Percentiles rank a stretch among this genome's conserved stretches.
These are phyloP conservation scores for Ceratocystis cacaofunesta DNA, from an alignment of 2,329 filamentous ascomycete genomes.

Conservation along the genomic window DNA sequence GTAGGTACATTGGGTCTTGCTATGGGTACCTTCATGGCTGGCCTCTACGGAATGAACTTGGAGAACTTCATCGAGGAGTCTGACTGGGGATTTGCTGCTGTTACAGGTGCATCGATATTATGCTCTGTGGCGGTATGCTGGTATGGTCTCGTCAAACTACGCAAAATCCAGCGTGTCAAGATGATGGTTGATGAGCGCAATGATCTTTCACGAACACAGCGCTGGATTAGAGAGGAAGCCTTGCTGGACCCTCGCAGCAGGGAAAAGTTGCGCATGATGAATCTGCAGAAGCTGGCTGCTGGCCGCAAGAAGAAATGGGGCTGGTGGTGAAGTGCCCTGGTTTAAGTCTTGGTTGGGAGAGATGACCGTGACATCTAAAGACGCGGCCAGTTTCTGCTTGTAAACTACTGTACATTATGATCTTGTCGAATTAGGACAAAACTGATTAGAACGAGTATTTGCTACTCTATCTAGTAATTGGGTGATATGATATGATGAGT, in stretches of 20 bases:
- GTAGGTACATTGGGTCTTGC: constrained; percentile 90
- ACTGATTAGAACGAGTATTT: background rate
- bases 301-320: constrained; percentile 25
- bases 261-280: constrained; percentile 38
- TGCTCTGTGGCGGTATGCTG: constrained; percentile 65
- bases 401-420: constrained; percentile 15
- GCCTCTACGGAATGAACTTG: constrained; percentile 99
- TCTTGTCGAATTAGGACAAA: background rate
- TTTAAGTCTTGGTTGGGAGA: background rate
- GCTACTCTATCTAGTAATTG: background rate
- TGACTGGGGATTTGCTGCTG: constrained; percentile 64
- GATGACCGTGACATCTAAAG: background rate
- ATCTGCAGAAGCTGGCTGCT: constrained; percentile 32
- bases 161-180: constrained; percentile 72
- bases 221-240: constrained; percentile 34
- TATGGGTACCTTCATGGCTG: constrained; percentile 85
- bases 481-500: background rate
- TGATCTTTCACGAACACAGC: constrained; percentile 26
- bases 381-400: background rate
- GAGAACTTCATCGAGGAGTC: constrained; percentile 98
- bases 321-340: background rate
- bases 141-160: constrained; percentile 71
- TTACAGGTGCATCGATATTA: constrained; percentile 55
- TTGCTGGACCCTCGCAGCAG: constrained; percentile 39
- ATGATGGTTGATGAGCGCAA: constrained; percentile 48